phyloP scores from a whole-genome alignment of 306 rosid species.

The Carpinus viminea region DNA sequence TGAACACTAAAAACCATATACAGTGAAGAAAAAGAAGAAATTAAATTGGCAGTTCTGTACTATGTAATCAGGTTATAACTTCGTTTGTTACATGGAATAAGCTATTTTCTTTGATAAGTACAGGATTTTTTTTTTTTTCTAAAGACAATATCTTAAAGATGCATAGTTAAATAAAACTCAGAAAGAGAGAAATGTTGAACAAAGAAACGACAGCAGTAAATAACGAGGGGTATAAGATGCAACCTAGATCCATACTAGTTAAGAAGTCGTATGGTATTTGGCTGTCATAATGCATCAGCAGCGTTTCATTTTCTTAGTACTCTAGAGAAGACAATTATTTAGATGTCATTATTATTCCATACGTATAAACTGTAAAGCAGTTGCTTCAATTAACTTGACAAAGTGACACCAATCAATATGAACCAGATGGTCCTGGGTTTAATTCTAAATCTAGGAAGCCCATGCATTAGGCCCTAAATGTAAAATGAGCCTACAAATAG shows the following conservation, averaged over 20 bases:
- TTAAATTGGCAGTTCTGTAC: constrained; percentile 1
- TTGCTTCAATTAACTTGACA: not conserved
- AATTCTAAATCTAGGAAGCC: not conserved
- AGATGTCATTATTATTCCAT: not conserved
- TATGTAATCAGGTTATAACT: not conserved
- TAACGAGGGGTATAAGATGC: not conserved
- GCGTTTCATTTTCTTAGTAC: not conserved
- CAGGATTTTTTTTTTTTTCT: too few species aligned
- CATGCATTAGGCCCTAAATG: not conserved
- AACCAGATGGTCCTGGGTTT: too few species aligned
- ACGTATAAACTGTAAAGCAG: not conserved
- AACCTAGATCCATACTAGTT: not conserved
- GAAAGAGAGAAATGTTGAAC: too few species aligned
- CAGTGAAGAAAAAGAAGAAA: not conserved
- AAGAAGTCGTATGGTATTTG: not conserved
- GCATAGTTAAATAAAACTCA: not conserved
- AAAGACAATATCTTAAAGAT: not conserved
- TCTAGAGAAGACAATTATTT: not conserved
- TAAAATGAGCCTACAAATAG: too few species aligned
- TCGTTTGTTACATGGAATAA: not conserved
- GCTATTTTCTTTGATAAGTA: too few species aligned
- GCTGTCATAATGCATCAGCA: not conserved
- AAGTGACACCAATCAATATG: not conserved
- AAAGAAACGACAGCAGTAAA: too few species aligned
- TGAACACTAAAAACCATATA: not conserved